Evolutionary conservation across 208 protist genomes (phyloP).

Genomic region (Crithidia fasciculata): DNA sequence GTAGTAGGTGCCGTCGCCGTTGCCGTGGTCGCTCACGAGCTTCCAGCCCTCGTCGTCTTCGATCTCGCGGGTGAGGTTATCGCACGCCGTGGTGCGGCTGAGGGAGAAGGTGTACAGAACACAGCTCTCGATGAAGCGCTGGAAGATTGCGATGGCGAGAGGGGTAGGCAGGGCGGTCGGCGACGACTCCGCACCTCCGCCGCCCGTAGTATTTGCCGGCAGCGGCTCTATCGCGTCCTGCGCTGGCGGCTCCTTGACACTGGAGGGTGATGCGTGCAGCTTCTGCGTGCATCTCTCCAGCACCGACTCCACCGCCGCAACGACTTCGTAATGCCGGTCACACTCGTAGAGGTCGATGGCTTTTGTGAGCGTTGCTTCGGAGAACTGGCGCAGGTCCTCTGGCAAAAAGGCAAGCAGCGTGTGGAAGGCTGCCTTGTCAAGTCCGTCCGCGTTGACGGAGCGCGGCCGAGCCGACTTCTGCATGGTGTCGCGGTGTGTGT

Average conservation of each 20-base stretch:
- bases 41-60: slow-evolving; percentile 37
- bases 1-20: slow-evolving; percentile 49
- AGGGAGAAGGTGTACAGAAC: slow-evolving; percentile 39
- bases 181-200: slow-evolving; percentile 1
- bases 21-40: slow-evolving; percentile 31
- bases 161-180: slow-evolving; percentile 27
- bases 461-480: neutral
- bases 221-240: slow-evolving; percentile 18
- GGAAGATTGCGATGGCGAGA: slow-evolving; percentile 42
- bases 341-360: slow-evolving; percentile 40
- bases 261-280: slow-evolving; percentile 25
- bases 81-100: slow-evolving; percentile 26
- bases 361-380: slow-evolving; percentile 21
- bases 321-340: slow-evolving; percentile 62
- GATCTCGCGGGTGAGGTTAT: slow-evolving; percentile 42
- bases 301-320: slow-evolving; percentile 39
- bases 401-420: slow-evolving; percentile 23
- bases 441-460: slow-evolving; percentile 16
- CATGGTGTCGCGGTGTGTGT: neutral
- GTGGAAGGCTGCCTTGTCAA: slow-evolving; percentile 2
- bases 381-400: slow-evolving; percentile 10
- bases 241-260: slow-evolving; percentile 18
- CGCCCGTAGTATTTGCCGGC: neutral
- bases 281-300: slow-evolving; percentile 20
- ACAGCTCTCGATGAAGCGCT: slow-evolving; percentile 42